Percentiles rank a stretch among this genome's conserved stretches.
Evolutionary conservation across 2,329 filamentous ascomycete genomes (phyloP).

Genomic region (Ambrosiella xylebori): DNA sequence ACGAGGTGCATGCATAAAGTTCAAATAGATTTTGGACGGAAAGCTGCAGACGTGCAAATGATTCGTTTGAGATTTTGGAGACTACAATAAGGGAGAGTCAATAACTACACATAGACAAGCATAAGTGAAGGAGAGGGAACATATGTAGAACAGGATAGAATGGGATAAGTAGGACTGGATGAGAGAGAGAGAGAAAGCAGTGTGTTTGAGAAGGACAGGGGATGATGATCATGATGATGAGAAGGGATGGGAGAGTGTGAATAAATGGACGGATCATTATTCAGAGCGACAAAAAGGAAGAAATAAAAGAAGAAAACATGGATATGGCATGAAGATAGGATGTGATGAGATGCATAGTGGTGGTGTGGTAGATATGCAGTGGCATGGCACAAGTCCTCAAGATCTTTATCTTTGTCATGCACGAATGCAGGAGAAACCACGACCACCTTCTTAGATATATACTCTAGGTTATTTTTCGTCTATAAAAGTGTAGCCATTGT

Average conservation of each 20-base stretch:
- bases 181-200: background rate
- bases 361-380: too few relatives aligned
- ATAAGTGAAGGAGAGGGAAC: too few relatives aligned
- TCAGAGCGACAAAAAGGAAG: too few relatives aligned
- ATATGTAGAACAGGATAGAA: background rate
- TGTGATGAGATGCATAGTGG: background rate
- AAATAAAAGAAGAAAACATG: too few relatives aligned
- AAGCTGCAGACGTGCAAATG: background rate
- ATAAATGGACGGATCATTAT: background rate
- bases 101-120: too few relatives aligned
- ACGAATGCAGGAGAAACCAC: too few relatives aligned
- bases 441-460: too few relatives aligned
- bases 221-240: background rate
- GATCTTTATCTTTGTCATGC: too few relatives aligned
- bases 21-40: background rate
- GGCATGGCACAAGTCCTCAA: too few relatives aligned
- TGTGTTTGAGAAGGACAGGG: background rate
- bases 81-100: too few relatives aligned
- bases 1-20: background rate
- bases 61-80: background rate
- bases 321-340: background rate
- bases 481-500: too few relatives aligned
- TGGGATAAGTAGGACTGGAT: background rate
- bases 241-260: background rate
- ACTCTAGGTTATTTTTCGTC: too few relatives aligned